A percentile compares a stretch with the other conserved stretches of the same genome.
phyloP scores from a whole-genome alignment of 2,329 filamentous ascomycete species.

The Aspergillus ruber region DNA sequence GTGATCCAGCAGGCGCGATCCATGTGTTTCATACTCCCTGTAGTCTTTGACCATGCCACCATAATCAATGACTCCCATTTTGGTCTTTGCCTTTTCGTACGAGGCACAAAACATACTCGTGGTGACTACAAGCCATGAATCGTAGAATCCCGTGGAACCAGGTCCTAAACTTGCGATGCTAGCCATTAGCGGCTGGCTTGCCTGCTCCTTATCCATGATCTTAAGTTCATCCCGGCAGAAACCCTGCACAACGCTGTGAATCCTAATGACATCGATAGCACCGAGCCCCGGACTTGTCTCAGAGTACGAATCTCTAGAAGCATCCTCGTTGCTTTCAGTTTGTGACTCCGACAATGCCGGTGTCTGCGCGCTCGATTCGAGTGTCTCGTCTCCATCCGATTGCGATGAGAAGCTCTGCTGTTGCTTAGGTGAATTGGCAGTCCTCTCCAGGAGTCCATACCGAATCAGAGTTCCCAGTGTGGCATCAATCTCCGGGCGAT shows the following conservation, averaged over 20 bases:
- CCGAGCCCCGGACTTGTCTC: conserved; percentile 23
- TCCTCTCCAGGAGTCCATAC: conserved; percentile 41
- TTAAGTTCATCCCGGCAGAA: conserved; percentile 44
- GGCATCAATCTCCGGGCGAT: conserved; percentile 38
- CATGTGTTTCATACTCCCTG: conserved; percentile 44
- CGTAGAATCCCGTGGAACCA: conserved; percentile 26
- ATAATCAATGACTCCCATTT: conserved; percentile 32
- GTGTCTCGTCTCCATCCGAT: conserved; percentile 16
- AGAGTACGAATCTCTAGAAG: conserved; percentile 20
- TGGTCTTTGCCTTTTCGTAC: conserved; percentile 35
- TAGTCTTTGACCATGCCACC: conserved; percentile 41
- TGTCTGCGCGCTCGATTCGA: conserved; percentile 15
- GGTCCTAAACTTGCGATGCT: conserved; percentile 7
- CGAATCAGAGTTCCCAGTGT: conserved; percentile 41
- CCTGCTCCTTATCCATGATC: conserved; percentile 27
- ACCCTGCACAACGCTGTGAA: conserved; percentile 43
- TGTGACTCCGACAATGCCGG: conserved; percentile 28
- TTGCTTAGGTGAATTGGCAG: conserved; percentile 26
- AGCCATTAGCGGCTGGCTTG: conserved; percentile 3
- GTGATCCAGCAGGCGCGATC: conserved; percentile 32
- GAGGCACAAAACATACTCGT: conserved; percentile 37
- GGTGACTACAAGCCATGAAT: conserved; percentile 39
- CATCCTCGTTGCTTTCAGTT: conserved; percentile 26
- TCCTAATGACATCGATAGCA: conserved; percentile 40
- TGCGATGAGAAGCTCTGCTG: conserved; percentile 12